Conservation (phyloP, 1,139 yeast species). For the Geotrichum citri-aurantii region DNA sequence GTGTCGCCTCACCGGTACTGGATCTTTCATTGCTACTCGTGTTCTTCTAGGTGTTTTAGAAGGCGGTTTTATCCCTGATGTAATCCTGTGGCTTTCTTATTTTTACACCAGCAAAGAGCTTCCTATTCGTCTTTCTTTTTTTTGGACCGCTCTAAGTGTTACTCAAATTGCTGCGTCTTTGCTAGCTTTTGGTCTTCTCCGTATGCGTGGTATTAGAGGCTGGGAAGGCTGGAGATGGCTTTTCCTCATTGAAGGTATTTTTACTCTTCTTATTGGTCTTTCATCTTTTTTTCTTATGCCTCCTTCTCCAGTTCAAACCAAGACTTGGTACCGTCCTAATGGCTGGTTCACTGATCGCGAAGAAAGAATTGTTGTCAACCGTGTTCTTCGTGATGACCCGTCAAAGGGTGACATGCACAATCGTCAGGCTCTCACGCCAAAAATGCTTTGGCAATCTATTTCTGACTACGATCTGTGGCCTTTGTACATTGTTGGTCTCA, state of each 20-base stretch:
- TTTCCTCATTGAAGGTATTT: conserved; percentile 50
- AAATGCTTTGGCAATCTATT: conserved; percentile 40
- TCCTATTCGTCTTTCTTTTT: conserved; percentile 44
- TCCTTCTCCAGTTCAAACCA: conserved; percentile 52
- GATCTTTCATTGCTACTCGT: conserved; percentile 41
- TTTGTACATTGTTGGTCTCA: conserved; percentile 45
- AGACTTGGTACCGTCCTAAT: conserved; percentile 44
- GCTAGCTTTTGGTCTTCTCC: conserved; percentile 39
- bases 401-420: conserved; percentile 63
- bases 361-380: conserved; percentile 54
- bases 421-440: conserved; percentile 46
- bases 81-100: conserved; percentile 47
- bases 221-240: conserved; percentile 56
- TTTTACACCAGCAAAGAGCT: conserved; percentile 47
- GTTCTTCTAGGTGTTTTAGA: conserved; percentile 44
- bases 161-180: conserved; percentile 29
- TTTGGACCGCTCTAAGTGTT: conserved; percentile 33
- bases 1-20: conserved; percentile 35
- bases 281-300: conserved; percentile 48
- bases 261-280: conserved; percentile 48
- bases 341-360: conserved; percentile 61
- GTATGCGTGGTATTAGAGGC: conserved; percentile 43
- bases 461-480: conserved; percentile 55
- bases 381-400: conserved; percentile 60
- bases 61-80: conserved; percentile 52